phyloP scores from a whole-genome alignment of 495 filamentous ascomycete genomes.

The Aspergillus affinis region DNA sequence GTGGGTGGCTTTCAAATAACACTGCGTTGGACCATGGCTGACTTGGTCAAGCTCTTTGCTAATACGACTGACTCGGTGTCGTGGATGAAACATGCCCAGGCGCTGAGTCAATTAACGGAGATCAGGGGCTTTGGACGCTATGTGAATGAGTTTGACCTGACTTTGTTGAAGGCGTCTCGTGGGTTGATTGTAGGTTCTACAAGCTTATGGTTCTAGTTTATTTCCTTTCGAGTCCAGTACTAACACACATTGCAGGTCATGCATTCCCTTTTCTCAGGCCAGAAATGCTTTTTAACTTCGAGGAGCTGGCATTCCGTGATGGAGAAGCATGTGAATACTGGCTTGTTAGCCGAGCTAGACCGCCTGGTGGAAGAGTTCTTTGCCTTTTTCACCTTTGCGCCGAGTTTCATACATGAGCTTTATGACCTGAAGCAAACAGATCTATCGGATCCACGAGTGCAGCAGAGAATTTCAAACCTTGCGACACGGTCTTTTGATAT shows the following conservation, averaged over 20 bases:
- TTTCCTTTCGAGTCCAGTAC: background rate
- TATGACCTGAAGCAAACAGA: constrained; percentile 26
- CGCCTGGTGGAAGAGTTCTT: constrained; percentile 32
- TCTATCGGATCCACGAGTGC: constrained; percentile 8
- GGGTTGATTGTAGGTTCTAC: constrained; percentile 30
- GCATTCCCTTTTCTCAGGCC: constrained; percentile 36
- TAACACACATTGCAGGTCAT: constrained; percentile 26
- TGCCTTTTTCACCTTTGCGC: constrained; percentile 31
- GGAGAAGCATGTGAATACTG: constrained; percentile 22
- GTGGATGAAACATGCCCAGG: constrained; percentile 42
- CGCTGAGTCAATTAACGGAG: constrained; percentile 30
- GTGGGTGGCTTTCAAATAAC: constrained; percentile 15
- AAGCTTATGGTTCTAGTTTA: background rate
- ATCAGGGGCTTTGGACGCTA: constrained; percentile 30
- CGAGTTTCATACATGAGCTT: constrained; percentile 32
- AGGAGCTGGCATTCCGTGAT: constrained; percentile 34
- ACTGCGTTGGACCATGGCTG: background rate
- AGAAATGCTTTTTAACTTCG: constrained; percentile 32
- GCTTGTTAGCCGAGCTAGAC: constrained; percentile 17
- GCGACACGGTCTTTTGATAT: constrained; percentile 24
- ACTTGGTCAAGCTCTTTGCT: constrained; percentile 29
- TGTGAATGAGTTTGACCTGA: constrained; percentile 25
- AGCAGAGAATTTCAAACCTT: constrained; percentile 20
- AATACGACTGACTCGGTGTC: constrained; percentile 31
- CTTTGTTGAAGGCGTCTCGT: constrained; percentile 32